Percentiles rank a stretch among this genome's conserved stretches.
phyloP scores from a whole-genome alignment of 2,329 filamentous ascomycete species.

The Metarhizium humberi region DNA sequence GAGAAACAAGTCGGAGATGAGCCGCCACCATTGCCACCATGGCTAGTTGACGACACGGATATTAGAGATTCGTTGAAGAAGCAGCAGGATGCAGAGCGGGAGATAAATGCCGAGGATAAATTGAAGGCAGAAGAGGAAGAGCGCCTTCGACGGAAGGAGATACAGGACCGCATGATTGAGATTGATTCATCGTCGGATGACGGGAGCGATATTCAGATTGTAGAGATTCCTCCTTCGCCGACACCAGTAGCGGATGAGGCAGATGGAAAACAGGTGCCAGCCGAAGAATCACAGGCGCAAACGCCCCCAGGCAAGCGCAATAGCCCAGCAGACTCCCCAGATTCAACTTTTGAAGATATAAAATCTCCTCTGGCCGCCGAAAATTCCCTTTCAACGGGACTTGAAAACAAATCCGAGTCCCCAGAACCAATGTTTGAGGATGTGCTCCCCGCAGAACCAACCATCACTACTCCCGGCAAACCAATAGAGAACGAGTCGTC shows the following conservation, averaged over 20 bases:
- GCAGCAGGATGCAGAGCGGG: constrained; percentile 44
- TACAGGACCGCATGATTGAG: constrained; percentile 44
- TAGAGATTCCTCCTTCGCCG: constrained; percentile 35
- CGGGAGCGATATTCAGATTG: constrained; percentile 47
- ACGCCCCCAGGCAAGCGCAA: not conserved
- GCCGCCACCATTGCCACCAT: constrained; percentile 61
- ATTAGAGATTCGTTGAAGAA: constrained; percentile 54
- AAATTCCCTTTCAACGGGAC: not conserved
- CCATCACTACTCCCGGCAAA: not conserved
- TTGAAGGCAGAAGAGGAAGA: constrained; percentile 48
- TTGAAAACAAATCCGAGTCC: constrained; percentile 17
- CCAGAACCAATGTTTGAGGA: constrained; percentile 29
- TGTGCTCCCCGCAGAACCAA: constrained; percentile 17
- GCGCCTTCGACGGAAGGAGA: constrained; percentile 30
- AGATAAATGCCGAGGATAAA: constrained; percentile 56
- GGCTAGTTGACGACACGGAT: constrained; percentile 58
- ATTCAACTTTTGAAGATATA: constrained; percentile 29
- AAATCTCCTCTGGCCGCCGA: constrained; percentile 10
- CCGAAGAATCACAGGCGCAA: not conserved
- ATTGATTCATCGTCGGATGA: constrained; percentile 54
- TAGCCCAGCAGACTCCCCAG: constrained; percentile 6
- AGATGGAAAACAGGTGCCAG: not conserved
- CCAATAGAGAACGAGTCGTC: not conserved
- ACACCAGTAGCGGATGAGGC: constrained; percentile 10
- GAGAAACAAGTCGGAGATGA: constrained; percentile 30